Percentiles rank a stretch among this genome's conserved stretches.
phyloP scores from a whole-genome alignment of 495 filamentous ascomycete genomes.

The Penicillium lividum region DNA sequence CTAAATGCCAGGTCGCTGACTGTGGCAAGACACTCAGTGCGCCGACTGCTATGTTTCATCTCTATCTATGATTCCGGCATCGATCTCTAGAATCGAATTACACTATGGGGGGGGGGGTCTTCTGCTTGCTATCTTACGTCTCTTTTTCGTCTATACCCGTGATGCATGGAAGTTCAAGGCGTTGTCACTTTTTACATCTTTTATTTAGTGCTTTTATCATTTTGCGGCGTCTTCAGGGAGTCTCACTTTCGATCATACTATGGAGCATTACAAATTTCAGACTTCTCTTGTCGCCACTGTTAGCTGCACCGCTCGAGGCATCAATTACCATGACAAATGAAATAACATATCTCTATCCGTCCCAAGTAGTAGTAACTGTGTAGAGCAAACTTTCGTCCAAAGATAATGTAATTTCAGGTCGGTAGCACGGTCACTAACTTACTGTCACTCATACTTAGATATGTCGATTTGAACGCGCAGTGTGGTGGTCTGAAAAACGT shows the following conservation, averaged over 20 bases:
- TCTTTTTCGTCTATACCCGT: constrained; percentile 27
- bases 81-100: constrained; percentile 12
- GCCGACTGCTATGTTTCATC: constrained; percentile 45
- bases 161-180: constrained; percentile 25
- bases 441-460: not conserved
- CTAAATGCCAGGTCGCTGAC: constrained; percentile 52
- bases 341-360: not conserved
- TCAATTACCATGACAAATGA: not conserved
- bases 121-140: constrained; percentile 7
- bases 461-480: not conserved
- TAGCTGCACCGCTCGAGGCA: not conserved
- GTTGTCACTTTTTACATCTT: constrained; percentile 10
- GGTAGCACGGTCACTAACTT: not conserved
- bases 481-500: too few species aligned
- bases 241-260: not conserved
- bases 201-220: not conserved
- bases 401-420: not conserved
- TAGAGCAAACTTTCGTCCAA: too few species aligned
- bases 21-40: constrained; percentile 45
- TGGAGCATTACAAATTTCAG: not conserved
- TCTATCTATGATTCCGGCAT: constrained; percentile 44
- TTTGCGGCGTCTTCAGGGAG: too few species aligned
- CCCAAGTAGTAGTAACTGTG: not conserved
- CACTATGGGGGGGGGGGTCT: constrained; percentile 19
- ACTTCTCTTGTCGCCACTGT: not conserved